Evolutionary conservation across 495 filamentous ascomycete species (phyloP), one percentile per base, ranked within the genome.

Genomic region (Tuber brumale): DNA sequence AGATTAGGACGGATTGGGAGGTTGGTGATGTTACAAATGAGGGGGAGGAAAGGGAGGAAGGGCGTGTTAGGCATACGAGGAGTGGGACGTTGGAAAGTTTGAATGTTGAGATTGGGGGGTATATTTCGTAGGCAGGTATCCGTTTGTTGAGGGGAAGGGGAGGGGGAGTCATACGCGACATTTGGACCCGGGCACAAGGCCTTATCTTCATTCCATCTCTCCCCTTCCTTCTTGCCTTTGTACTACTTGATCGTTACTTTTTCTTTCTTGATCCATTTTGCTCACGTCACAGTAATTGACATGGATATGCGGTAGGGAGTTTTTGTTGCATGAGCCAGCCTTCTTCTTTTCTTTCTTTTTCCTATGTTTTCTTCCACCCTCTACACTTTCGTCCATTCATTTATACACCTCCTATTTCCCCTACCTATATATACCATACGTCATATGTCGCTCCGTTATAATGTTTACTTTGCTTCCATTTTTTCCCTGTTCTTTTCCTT

Each of bases 1-100:
- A 83, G 70, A 82, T 83, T 12, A 79, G 81, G 46, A 69, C 74
- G 42, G 81, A 83, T 69, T 83, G 81, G 81, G 79, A 81, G 71
- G 81, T 82, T 79, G 81, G 81, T 7, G 74, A 77, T 21, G 78
- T 79, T 5, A 78, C 81, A 10, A 79, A 76, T 9, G 74, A 41
- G 2, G 57, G 12, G 27, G 27, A 16, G 14, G 57, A 66, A 27
- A 57, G 6, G 27, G 31, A 35, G 27, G 72, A 83, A 37, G 81
- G 78, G 21, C 78, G 81, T 51, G 81, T 79, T n/a, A 79, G 81
- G 75, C 74, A 82, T 31, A 74, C 72, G 8, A 80, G 81, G 66
- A 82, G 80, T 66, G 76, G 76, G 39, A 82, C 81, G 12, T 72
- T 82, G 72, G 81, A 82, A 70, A 82, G 80, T 70, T 51, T 82